Base-by-base conservation (phyloP, 495 filamentous ascomycete genomes). In the Aspergillus funiculosus region DNA sequence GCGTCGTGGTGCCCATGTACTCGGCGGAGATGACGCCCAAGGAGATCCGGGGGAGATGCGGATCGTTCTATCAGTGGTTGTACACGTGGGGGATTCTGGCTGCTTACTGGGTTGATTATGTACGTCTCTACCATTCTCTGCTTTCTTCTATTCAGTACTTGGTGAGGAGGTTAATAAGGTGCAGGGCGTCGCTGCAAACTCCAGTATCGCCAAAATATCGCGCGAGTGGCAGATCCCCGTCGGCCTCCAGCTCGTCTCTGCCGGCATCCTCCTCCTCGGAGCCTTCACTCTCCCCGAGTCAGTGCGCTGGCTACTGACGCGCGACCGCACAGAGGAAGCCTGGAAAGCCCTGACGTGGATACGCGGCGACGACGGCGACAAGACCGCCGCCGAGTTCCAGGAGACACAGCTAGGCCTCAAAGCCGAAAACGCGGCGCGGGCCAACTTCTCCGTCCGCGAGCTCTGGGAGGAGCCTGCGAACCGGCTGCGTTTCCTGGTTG, bases 191-290 rank as follows among this genome's bases (percentile, higher is more conserved):
- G 10, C 32, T 5, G 32, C 18, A 18, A 36, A 19, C 5, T 13
- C 32, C 8, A 1, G 15, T 18, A 36, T 36, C 13, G 18, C 32
- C n/a, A n/a, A n/a, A n/a, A n/a, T n/a, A n/a, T n/a, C n/a, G n/a
- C 56, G 53, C 31, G 69, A 79, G 53, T 80, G 75, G 77, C 71
- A 74, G 53, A 76, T 79, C 19, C 72, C 74, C 0, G 57, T 80
- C 28, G 72, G 71, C 5, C 51, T 78, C 20, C 76, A 80, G 32
- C 53, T 78, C 38, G 62, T 71, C 6, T 71, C 75, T 0, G 67
- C 68, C 1, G 62, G 58, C 7, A 51, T 78, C 6, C 60, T 79
- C 11, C 65, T 61, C 3, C 5, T 75, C 2, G 68, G 73, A 2
- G 67, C 74, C 42, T 53, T 73, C 6, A 66, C 66, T 5, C 32